These are phyloP conservation scores for Verticillium tricorpus DNA, from an alignment of 2,329 filamentous ascomycete species.

Conservation along the genomic window DNA sequence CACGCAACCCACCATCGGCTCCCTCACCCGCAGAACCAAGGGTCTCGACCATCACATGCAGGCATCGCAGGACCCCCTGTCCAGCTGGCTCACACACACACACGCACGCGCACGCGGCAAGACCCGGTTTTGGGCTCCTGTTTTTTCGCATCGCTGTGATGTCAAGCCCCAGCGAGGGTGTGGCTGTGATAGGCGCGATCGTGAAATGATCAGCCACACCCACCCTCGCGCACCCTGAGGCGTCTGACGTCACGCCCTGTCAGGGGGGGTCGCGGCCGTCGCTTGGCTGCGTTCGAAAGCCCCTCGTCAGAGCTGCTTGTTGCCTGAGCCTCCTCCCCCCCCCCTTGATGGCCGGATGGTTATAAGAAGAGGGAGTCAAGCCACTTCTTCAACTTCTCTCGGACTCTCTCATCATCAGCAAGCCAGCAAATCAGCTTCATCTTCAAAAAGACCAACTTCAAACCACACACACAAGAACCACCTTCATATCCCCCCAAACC, in stretches of 20 bases:
- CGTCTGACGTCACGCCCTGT: slow-evolving; percentile 1
- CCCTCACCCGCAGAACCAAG: not conserved
- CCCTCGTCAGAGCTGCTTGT: not conserved
- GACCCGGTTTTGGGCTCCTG: not conserved
- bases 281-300: not conserved
- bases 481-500: not conserved
- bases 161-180: not conserved
- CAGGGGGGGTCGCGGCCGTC: not conserved
- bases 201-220: slow-evolving; percentile 2
- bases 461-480: not conserved
- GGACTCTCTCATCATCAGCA: not conserved
- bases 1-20: not conserved
- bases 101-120: too few relatives aligned
- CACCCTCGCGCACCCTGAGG: slow-evolving; percentile 1
- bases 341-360: not conserved
- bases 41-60: not conserved
- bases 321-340: not conserved
- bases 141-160: not conserved
- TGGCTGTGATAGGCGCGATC: slow-evolving; percentile 2
- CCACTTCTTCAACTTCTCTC: not conserved
- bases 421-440: not conserved
- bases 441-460: not conserved
- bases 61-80: not conserved
- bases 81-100: too few relatives aligned
- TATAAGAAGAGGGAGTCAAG: not conserved